Base-by-base conservation (phyloP, 2,329 filamentous ascomycete genomes). In the Alternaria tenuissima region DNA sequence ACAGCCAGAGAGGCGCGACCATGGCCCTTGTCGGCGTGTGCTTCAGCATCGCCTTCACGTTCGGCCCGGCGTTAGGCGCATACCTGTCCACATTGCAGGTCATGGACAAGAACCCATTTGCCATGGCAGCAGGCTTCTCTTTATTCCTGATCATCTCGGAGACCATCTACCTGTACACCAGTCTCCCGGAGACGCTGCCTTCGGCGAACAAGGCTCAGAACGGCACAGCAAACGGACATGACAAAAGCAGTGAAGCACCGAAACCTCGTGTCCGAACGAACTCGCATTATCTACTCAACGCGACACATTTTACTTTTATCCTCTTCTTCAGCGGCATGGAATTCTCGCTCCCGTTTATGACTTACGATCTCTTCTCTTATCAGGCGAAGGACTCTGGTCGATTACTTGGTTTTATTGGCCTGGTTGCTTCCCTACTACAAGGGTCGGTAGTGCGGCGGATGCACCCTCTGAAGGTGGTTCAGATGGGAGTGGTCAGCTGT, bases 251-350 rank as follows among this genome's bases (percentile, higher is more conserved):
- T 38, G 52, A 58, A 28, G 53, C 70, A 38, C 68, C 60, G 28
- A 69, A 67, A 51, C 71, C 67, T 1, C 71, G 55, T 52, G 66
- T 64, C 2, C 84, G 91, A 59, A 96, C 92, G 3, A 98, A 98
- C 80, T 93, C 91, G 4, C 93, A 95, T 68, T 81, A 87, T 30
- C 77, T 96, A 12, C 88, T 99, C 47, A 97, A 97, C 76, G 81
- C 90, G 1, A 89, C 92, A 0, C 95, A 99, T 79, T 91, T 98
- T 73, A 81, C 90, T 47, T 99, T 99, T 79, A 88, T 99, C 61
- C 88, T 99, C 12, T 97, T 97, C 80, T 99, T 99, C 81, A 97
- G 93, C 2, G 95, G 95, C 62, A 94, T 99, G 91, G 95, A 99
- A 77, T 98, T 97, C 79, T 97, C 93, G 1, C 86, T 99, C 3